phyloP scores from a whole-genome alignment of 163 green algal species.

The Volvox carteri region DNA sequence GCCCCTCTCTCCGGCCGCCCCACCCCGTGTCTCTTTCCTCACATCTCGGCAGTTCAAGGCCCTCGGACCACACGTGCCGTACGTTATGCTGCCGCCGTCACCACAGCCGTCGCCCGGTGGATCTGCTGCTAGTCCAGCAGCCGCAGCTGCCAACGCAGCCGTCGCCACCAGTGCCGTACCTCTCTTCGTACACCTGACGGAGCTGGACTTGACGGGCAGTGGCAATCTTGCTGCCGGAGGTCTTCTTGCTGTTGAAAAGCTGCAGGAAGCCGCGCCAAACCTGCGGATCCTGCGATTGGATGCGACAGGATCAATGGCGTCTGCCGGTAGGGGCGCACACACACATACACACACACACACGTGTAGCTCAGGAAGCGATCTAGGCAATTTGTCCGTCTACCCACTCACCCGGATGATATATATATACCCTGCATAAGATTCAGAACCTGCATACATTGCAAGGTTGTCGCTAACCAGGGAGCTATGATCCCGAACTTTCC shows the following conservation, averaged over 20 bases:
- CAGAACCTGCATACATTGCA: no score
- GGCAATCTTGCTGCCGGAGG: background rate
- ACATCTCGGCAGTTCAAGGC: constrained; percentile 37
- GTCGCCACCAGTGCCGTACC: background rate
- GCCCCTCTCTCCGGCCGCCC: no score
- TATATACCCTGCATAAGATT: no score
- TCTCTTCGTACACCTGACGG: constrained; percentile 42
- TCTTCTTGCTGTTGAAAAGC: constrained; percentile 15
- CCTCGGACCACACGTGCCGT: constrained; percentile 2
- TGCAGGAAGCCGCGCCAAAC: constrained; percentile 44
- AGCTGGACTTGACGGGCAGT: constrained; percentile 47
- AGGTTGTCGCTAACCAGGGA: no score
- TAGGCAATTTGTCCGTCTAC: no score
- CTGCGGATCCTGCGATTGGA: constrained; percentile 17
- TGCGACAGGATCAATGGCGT: background rate
- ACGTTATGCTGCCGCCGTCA: constrained; percentile 17
- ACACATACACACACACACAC: no score
- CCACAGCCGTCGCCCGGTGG: no score
- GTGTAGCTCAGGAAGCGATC: no score
- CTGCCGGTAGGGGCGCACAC: background rate
- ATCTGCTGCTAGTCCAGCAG: no score
- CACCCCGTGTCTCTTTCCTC: no score
- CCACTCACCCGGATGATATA: no score
- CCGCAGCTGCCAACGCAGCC: background rate
- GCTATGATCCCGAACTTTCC: no score